Conservation (phyloP, 2,329 filamentous ascomycete genomes). For the Mollisiaceae sp. region DNA sequence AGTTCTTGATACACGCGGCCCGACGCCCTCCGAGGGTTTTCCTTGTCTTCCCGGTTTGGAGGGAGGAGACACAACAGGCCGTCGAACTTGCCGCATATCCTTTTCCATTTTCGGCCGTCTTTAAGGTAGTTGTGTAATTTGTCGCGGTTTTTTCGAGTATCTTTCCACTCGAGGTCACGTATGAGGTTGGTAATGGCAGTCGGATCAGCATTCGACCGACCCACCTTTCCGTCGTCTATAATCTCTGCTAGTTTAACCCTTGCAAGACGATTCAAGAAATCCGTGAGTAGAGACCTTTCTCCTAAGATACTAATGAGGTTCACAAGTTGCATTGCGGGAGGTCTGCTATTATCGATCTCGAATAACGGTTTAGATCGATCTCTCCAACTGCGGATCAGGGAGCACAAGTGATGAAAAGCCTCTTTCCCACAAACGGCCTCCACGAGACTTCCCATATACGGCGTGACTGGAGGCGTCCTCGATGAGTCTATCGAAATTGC, state of each 20-base stretch:
- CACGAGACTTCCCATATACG: conserved; percentile 11
- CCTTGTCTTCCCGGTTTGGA: conserved; percentile 16
- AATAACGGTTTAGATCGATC: conserved; percentile 16
- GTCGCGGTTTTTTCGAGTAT: conserved; percentile 12
- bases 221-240: conserved; percentile 19
- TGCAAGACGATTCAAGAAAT: conserved; percentile 17
- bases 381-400: conserved; percentile 18
- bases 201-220: conserved; percentile 11
- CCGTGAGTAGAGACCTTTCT: conserved; percentile 18
- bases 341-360: too few species aligned
- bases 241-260: conserved; percentile 18
- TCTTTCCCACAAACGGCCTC: conserved; percentile 18
- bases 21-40: conserved; percentile 13
- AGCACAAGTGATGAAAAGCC: conserved; percentile 19
- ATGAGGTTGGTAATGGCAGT: conserved; percentile 18
- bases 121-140: conserved; percentile 22
- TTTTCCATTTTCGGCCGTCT: conserved; percentile 22
- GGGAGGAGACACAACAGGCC: conserved; percentile 20
- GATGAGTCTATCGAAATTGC: too few species aligned
- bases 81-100: conserved; percentile 17
- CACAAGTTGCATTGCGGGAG: too few species aligned
- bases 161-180: conserved; percentile 12
- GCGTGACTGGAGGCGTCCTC: conserved; percentile 18
- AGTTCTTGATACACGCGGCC: conserved; percentile 19
- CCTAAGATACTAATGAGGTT: too few species aligned